Evolutionary conservation across 495 filamentous ascomycete genomes (phyloP), one percentile per base, ranked within the genome.

Genomic region (Neurospora cerealis): DNA sequence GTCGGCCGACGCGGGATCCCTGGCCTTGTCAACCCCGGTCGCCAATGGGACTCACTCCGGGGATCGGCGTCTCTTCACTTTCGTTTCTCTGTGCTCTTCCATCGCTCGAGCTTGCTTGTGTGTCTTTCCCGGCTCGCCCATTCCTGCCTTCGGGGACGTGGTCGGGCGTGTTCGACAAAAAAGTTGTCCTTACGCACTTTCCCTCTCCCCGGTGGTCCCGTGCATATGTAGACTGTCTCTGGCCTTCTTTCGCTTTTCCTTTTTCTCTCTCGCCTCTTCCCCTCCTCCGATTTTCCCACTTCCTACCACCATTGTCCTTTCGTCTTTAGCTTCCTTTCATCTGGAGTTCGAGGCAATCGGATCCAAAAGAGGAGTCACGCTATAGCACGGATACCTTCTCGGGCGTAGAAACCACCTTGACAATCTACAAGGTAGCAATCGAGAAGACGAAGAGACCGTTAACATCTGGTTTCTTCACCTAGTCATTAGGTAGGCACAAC

Each of bases 271-370:
- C 42, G 38, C 41, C 48, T 36, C 69, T 73, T 40, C 41, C 60
- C 46, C n/a, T 71, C 71, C 21, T 42, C 60, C 36, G 9, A 32
- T 15, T 10, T 15, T 70, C 28, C 17, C 15, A 48, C 48, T 42
- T 28, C 72, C 34, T 46, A 36, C 74, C 39, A n/a, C 40, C 54
- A 32, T 62, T 19, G 24, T 62, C 10, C 54, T 7, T 19, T 62
- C 54, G 54, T 62, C 28, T 71, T 40, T 70, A n/a, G 28, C 32
- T 54, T 60, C 48, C 44, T 72, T 37, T 71, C 74, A 69, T 72
- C 72, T 69, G 72, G 73, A 73, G 11, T 42, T 60, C 41, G n/a
- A 73, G n/a, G 28, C 42, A 71, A 73, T 70, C 70, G 54, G 54
- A 34, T 34, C 54, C 54, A 34, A 62, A 34, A 32, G 15, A 62